Base-by-base conservation (phyloP, 2,329 filamentous ascomycete species). In the Sporothrix mexicana region DNA sequence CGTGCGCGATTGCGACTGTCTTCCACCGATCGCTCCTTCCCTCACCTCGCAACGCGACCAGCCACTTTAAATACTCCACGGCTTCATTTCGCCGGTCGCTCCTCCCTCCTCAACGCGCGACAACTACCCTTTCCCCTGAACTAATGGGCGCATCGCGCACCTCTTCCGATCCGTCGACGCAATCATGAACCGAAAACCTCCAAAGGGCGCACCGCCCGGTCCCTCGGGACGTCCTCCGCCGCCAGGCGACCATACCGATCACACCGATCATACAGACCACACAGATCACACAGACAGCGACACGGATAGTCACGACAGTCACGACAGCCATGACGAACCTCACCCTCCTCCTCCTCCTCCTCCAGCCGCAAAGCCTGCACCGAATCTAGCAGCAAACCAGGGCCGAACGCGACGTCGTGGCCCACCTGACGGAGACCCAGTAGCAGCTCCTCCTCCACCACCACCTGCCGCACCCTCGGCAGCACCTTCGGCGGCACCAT, bases 21-120 rank as follows among this genome's bases (percentile, higher is more conserved):
- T 8, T 66, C 45, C 59, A 64, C n/a, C 64, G 64, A 67, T 49
- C 45, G 64, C 64, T 51, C 64, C 23, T 66, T 66, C 62, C 62
- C n/a, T 66, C 43, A 66, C 41, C 15, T 43, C 43, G 59, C 59
- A 45, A 23, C 59, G 59, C 61, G 41, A 67, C 20, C 62, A 9
- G 10, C 45, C 23, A 15, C 57, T 25, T 36, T 25, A 36, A 36
- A 36, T 36, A 36, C 30, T 30, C 30, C 30, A 30, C 23, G 64
- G 15, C 20, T 36, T 66, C 43, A 23, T 20, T 5, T 66, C 10
- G n/a, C 20, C 41, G n/a, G 10, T 47, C 41, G 41, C 64, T n/a
- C 30, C 13, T 25, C 25, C 66, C 30, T 43, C n/a, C 43, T 36
- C n/a, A n/a, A n/a, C n/a, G n/a, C n/a, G n/a, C 49, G 7, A 25